Conservation (phyloP, 1,284 basidiomycete species). For the Tilletia setariae region DNA sequence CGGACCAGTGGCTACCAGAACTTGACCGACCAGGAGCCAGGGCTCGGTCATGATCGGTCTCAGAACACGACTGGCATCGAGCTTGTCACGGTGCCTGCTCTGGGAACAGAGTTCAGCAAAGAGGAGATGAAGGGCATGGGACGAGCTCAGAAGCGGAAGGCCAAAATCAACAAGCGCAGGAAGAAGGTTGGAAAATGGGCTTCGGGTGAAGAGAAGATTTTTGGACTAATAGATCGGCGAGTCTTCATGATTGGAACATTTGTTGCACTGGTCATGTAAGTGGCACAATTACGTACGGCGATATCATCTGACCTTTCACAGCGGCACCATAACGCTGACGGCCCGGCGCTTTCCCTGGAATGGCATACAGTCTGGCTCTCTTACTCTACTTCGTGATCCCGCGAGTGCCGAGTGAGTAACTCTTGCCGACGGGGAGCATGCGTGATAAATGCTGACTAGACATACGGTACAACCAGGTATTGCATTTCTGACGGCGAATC, state of each 20-base stretch:
- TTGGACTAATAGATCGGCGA: conserved; percentile 37
- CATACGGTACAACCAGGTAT: conserved; percentile 10
- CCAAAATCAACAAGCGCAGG: conserved; percentile 26
- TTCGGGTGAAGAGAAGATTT: conserved; percentile 34
- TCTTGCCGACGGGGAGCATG: no score
- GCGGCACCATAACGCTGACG: background rate
- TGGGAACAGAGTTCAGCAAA: conserved; percentile 43
- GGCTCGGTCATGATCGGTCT: conserved; percentile 3
- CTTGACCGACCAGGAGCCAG: background rate
- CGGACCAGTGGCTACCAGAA: conserved; percentile 19
- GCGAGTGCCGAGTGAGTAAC: conserved; percentile 33
- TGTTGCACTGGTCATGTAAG: conserved; percentile 21
- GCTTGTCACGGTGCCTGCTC: conserved; percentile 48
- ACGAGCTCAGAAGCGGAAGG: conserved; percentile 23
- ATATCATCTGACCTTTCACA: background rate
- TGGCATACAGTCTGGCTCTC: conserved; percentile 25
- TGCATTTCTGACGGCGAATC: conserved; percentile 33
- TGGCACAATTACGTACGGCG: background rate
- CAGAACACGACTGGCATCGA: conserved; percentile 38
- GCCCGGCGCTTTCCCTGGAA: background rate
- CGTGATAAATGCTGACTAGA: no score
- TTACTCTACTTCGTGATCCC: conserved; percentile 47
- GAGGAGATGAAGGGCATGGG: conserved; percentile 41
- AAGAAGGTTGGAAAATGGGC: conserved; percentile 31
- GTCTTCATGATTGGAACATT: conserved; percentile 40